Percentiles rank a stretch among this genome's conserved stretches.
phyloP scores from a whole-genome alignment of 257 asterid species.

The Thymus mandschuricus region DNA sequence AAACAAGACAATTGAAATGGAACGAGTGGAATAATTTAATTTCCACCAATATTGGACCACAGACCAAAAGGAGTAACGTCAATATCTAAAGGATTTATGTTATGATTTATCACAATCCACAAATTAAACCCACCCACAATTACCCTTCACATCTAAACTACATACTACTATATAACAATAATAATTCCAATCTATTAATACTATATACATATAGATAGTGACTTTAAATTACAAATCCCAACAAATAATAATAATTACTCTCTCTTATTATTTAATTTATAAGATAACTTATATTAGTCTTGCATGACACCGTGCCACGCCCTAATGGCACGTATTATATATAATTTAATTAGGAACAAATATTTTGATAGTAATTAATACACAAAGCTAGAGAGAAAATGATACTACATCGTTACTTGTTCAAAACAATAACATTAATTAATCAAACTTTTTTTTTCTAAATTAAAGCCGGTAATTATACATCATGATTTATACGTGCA shows the following conservation, averaged over 20 bases:
- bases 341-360: too few species aligned
- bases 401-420: constrained; percentile 30
- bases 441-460: not conserved
- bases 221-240: too few species aligned
- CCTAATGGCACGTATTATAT: not conserved
- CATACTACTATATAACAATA: too few species aligned
- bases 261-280: too few species aligned
- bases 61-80: not conserved
- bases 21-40: too few species aligned
- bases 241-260: not conserved
- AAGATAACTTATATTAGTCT: not conserved
- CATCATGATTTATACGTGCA: not conserved
- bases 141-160: constrained; percentile 4
- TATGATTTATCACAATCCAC: constrained; percentile 21
- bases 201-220: not conserved
- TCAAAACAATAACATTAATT: constrained; percentile 10
- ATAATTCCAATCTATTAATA: too few species aligned
- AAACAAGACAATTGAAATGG: too few species aligned
- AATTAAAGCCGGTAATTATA: not conserved
- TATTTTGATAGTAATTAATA: not conserved
- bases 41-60: constrained; percentile 29
- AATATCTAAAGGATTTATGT: constrained; percentile 13
- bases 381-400: not conserved
- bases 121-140: constrained; percentile 32
- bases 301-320: constrained; percentile 37